These are phyloP conservation scores for Saccharomyces cerevisiae DNA, from an alignment of 805 yeast species.

Conservation along the genomic window DNA sequence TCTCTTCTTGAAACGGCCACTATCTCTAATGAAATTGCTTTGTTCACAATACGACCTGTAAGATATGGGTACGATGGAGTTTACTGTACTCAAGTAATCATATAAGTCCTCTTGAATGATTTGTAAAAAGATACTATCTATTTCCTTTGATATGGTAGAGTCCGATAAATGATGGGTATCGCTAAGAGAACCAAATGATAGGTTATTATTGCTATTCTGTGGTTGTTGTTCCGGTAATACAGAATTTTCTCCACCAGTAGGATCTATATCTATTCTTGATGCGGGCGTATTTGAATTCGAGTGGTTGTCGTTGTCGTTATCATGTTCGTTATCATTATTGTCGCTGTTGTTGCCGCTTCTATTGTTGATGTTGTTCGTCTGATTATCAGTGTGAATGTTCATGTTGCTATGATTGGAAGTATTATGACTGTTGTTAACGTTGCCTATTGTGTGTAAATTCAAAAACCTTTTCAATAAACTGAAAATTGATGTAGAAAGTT, in stretches of 20 bases:
- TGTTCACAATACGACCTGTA: slow-evolving; percentile 13
- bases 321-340: background rate
- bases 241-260: background rate
- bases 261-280: background rate
- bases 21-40: slow-evolving; percentile 8
- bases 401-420: background rate
- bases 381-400: background rate
- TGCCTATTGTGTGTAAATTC: background rate
- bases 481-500: slow-evolving; percentile 5
- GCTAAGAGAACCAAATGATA: background rate
- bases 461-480: slow-evolving; percentile 7
- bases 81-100: slow-evolving; percentile 13
- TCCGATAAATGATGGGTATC: background rate
- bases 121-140: slow-evolving; percentile 2
- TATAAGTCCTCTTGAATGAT: slow-evolving; percentile 13
- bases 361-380: background rate
- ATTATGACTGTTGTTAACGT: background rate
- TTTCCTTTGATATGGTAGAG: background rate
- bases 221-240: background rate
- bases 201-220: background rate
- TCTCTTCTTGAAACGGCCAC: slow-evolving; percentile 7
- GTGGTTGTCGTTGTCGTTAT: background rate
- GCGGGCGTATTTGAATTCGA: background rate
- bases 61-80: slow-evolving; percentile 12
- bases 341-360: background rate